phyloP scores from a whole-genome alignment of 768 basidiomycete species.

The Lentinula aciculospora region DNA sequence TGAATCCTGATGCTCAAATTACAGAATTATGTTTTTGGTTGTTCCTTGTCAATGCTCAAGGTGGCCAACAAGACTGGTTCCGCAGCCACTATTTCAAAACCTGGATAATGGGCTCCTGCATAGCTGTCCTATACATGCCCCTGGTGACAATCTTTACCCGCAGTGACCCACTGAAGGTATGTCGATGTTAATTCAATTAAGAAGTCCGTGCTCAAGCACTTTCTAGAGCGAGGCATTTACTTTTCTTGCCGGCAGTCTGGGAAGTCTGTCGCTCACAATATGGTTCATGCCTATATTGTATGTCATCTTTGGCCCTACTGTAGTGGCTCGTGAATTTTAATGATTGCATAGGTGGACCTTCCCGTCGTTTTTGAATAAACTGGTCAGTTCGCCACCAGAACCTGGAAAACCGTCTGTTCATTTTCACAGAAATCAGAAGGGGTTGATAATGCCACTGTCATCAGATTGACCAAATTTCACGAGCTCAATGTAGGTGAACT shows the following conservation, averaged over 20 bases:
- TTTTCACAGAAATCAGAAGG: constrained; percentile 46
- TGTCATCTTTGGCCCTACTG: constrained; percentile 14
- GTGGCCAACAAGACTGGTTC: constrained; percentile 72
- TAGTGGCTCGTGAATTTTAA: not conserved
- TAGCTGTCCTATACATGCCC: constrained; percentile 65
- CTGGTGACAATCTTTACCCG: constrained; percentile 62
- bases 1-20: constrained; percentile 3
- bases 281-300: constrained; percentile 72
- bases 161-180: constrained; percentile 51
- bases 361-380: constrained; percentile 52
- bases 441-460: constrained; percentile 59
- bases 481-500: constrained; percentile 65
- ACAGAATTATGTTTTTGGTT: constrained; percentile 86
- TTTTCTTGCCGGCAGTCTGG: constrained; percentile 64
- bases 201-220: constrained; percentile 8
- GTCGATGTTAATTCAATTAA: constrained; percentile 10
- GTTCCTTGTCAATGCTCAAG: constrained; percentile 66
- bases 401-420: not conserved
- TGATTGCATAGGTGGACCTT: constrained; percentile 49
- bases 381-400: constrained; percentile 39
- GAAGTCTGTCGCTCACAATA: constrained; percentile 63
- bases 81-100: constrained; percentile 65
- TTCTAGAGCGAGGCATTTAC: constrained; percentile 54
- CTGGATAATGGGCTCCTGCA: constrained; percentile 61
- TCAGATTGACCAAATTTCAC: constrained; percentile 74